phyloP scores from a whole-genome alignment of 345 rosid species.

The Citrus cavaleriei region DNA sequence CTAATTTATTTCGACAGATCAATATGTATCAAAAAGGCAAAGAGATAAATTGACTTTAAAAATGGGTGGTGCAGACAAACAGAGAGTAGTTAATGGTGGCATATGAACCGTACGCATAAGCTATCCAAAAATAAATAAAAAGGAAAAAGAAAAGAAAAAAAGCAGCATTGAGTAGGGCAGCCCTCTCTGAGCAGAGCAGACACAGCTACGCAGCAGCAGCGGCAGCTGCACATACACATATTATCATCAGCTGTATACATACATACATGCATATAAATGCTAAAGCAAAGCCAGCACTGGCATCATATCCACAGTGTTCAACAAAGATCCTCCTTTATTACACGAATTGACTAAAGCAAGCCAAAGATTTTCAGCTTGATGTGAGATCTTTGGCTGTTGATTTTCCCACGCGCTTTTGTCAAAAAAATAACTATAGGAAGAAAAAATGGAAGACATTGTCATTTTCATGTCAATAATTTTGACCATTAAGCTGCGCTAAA shows the following conservation, averaged over 20 bases:
- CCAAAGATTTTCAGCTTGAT: background rate
- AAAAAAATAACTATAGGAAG: no score
- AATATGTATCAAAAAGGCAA: background rate
- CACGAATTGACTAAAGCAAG: constrained; percentile 15
- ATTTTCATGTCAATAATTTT: background rate
- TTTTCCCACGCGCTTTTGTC: background rate
- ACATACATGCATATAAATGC: background rate
- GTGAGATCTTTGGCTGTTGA: no score
- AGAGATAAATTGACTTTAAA: background rate
- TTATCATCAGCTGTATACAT: background rate
- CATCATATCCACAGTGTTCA: constrained; percentile 15
- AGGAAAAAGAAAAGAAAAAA: background rate
- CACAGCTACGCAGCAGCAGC: background rate
- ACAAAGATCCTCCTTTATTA: constrained; percentile 4
- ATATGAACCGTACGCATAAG: constrained; percentile 10
- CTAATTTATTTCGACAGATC: background rate
- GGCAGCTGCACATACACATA: background rate
- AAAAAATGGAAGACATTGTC: background rate
- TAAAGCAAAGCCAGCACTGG: background rate
- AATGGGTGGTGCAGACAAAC: constrained; percentile 13
- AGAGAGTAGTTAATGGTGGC: constrained; percentile 4
- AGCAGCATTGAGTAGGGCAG: constrained; percentile 9
- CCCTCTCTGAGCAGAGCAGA: constrained; percentile 8
- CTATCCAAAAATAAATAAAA: background rate
- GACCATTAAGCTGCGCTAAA: background rate